phyloP scores from a whole-genome alignment of 2,329 filamentous ascomycete genomes.

The Penicillium sp. region DNA sequence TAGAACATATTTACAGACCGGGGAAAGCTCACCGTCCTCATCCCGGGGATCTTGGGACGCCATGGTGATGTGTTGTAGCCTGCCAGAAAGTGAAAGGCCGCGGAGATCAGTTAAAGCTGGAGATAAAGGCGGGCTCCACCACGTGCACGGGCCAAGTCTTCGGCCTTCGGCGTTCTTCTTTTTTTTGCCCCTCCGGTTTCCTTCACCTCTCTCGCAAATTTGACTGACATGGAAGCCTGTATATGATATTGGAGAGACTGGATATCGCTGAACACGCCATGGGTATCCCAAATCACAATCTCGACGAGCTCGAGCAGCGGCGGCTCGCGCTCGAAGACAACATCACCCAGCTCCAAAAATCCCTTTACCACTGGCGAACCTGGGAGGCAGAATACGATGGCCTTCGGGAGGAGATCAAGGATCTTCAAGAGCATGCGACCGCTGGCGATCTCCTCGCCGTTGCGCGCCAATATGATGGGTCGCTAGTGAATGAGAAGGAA shows the following conservation, averaged over 20 bases:
- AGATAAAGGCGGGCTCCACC: constrained; percentile 15
- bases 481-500: constrained; percentile 54
- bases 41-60: constrained; percentile 41
- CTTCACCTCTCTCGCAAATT: neutral
- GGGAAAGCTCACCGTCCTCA: constrained; percentile 44
- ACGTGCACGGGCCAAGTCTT: constrained; percentile 32
- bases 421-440: constrained; percentile 54
- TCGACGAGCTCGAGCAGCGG: constrained; percentile 74
- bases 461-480: constrained; percentile 50
- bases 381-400: constrained; percentile 92
- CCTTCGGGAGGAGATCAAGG: constrained; percentile 77
- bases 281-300: constrained; percentile 52
- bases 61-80: constrained; percentile 19
- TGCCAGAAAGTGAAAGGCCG: constrained; percentile 17
- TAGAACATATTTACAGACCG: neutral
- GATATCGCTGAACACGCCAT: constrained; percentile 21
- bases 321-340: constrained; percentile 75
- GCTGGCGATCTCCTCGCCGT: constrained; percentile 58
- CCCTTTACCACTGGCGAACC: constrained; percentile 83
- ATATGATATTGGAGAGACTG: neutral
- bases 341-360: constrained; percentile 71
- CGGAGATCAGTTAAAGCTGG: constrained; percentile 13
- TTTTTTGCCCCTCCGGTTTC: constrained; percentile 9
- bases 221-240: neutral
- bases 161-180: constrained; percentile 20